A percentile compares a stretch with the other conserved stretches of the same genome.
Evolutionary conservation across 2,329 filamentous ascomycete genomes (phyloP).

Genomic region (Fusarium scirpi): DNA sequence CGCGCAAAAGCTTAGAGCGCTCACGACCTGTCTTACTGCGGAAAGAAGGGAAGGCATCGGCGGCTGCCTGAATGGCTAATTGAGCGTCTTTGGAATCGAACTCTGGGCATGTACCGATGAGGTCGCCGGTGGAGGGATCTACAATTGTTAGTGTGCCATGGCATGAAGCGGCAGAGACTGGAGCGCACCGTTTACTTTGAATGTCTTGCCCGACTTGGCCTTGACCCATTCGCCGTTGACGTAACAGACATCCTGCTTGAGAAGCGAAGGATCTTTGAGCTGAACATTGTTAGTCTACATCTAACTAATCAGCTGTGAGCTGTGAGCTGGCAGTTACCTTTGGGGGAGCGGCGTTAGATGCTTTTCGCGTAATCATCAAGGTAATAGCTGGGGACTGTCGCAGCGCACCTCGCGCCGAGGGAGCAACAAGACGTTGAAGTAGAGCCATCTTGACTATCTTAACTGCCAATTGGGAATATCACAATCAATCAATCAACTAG

Average conservation of each 20-base stretch:
- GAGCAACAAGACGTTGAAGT: conserved; percentile 48
- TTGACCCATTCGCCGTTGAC: conserved; percentile 94
- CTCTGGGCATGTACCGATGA: conserved; percentile 87
- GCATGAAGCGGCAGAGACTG: background rate
- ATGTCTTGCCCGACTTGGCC: conserved; percentile 89
- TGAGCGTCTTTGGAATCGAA: conserved; percentile 83
- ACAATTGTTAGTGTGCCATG: conserved; percentile 9
- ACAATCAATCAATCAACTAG: background rate
- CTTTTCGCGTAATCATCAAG: conserved; percentile 51
- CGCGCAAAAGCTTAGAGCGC: conserved; percentile 78
- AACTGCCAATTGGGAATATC: background rate
- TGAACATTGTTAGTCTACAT: conserved; percentile 49
- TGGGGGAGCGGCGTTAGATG: conserved; percentile 61
- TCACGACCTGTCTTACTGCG: conserved; percentile 78
- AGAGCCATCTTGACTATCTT: conserved; percentile 46
- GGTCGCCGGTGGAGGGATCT: conserved; percentile 86
- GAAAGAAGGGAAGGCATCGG: conserved; percentile 78
- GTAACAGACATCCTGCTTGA: conserved; percentile 85
- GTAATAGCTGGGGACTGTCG: conserved; percentile 49
- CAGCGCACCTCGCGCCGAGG: conserved; percentile 45
- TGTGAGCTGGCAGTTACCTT: conserved; percentile 50
- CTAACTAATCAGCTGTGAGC: fast-evolving
- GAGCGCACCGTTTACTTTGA: conserved; percentile 78
- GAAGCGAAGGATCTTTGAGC: conserved; percentile 82
- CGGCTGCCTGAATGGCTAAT: conserved; percentile 85